Conservation (phyloP, 2,329 filamentous ascomycete species). For the Fusarium beomiforme region DNA sequence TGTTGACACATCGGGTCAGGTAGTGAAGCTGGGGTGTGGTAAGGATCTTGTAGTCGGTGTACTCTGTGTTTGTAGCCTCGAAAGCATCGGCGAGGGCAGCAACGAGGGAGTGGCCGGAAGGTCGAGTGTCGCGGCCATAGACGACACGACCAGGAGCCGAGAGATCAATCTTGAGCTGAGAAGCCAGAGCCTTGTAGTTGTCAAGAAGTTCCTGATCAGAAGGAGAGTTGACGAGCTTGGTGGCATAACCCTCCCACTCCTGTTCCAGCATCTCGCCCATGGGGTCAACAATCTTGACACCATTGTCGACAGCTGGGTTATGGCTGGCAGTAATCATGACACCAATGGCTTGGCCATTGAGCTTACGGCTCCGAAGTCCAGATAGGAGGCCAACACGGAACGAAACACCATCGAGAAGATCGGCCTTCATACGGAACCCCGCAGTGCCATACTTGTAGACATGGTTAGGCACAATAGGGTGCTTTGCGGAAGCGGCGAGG, state of each 20-base stretch:
- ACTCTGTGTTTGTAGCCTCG: conserved; percentile 77
- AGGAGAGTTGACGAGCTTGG: conserved; percentile 85
- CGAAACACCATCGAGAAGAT: conserved; percentile 89
- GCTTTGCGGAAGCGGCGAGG: conserved; percentile 69
- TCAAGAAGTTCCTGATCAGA: conserved; percentile 79
- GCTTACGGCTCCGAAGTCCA: conserved; percentile 86
- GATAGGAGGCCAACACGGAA: conserved; percentile 93
- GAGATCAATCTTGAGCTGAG: conserved; percentile 79
- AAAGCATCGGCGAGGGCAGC: conserved; percentile 82
- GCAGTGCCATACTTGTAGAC: conserved; percentile 73
- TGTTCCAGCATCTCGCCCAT: conserved; percentile 98
- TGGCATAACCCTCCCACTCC: conserved; percentile 92
- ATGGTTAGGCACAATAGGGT: conserved; percentile 66
- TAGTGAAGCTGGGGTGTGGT: conserved; percentile 99
- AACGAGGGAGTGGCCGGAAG: conserved; percentile 87
- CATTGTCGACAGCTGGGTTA: conserved; percentile 90
- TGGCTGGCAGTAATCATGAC: conserved; percentile 97
- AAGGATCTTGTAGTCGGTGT: conserved; percentile 87
- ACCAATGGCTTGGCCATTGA: conserved; percentile 90
- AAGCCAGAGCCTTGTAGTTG: conserved; percentile 79
- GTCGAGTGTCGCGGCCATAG: conserved; percentile 91
- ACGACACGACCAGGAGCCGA: conserved; percentile 80
- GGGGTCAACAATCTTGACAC: conserved; percentile 95
- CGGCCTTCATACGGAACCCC: conserved; percentile 75
- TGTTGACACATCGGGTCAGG: conserved; percentile 93